Conservation (phyloP, 129 eudicot species). For the Silybum marianum region DNA sequence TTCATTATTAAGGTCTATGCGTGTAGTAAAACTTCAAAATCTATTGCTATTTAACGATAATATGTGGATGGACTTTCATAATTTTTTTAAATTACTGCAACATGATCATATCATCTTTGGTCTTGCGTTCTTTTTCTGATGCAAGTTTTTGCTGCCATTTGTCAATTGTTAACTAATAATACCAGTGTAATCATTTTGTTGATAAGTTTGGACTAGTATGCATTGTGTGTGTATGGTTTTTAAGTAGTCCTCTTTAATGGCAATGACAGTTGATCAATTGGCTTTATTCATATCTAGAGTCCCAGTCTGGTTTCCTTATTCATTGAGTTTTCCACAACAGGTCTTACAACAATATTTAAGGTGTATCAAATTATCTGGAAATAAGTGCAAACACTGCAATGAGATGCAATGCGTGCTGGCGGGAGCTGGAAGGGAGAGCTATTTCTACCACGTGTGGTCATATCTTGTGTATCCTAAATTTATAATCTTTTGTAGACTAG, state of each 20-base stretch:
- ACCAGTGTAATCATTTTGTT: conserved; percentile 5
- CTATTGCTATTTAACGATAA: background rate
- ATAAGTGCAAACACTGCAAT: conserved; percentile 47
- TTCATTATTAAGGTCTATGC: background rate
- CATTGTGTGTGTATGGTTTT: conserved; percentile 4
- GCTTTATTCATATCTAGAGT: background rate
- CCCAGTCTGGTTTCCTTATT: conserved; percentile 2
- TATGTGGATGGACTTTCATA: background rate
- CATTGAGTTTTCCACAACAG: background rate
- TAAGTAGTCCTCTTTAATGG: conserved; percentile 7
- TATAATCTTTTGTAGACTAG: conserved; percentile 18
- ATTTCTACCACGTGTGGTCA: conserved; percentile 87
- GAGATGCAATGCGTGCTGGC: conserved; percentile 99
- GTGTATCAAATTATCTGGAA: conserved; percentile 17
- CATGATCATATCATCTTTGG: background rate
- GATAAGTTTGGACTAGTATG: conserved; percentile 6
- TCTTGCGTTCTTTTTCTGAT: background rate
- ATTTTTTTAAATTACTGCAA: background rate
- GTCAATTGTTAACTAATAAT: conserved; percentile 11
- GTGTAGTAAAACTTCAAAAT: background rate
- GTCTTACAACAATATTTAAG: conserved; percentile 6
- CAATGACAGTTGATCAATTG: conserved; percentile 18
- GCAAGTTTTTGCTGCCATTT: conserved; percentile 1
- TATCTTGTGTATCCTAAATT: conserved; percentile 74
- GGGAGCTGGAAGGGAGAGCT: conserved; percentile 90